phyloP scores from a whole-genome alignment of 768 basidiomycete genomes.

The Leccinum variicolor region DNA sequence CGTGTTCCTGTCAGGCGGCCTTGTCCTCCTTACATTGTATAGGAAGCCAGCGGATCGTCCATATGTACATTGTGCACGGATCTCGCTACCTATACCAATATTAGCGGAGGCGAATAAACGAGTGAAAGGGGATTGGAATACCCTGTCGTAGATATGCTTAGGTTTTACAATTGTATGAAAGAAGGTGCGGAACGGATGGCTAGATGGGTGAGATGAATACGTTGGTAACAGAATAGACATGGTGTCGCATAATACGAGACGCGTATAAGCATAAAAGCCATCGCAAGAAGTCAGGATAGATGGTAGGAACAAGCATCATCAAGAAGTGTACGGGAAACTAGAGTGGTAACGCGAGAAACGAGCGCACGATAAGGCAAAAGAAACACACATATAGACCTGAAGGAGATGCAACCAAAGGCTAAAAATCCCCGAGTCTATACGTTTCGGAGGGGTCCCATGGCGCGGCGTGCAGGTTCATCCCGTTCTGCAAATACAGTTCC shows the following conservation, averaged over 20 bases:
- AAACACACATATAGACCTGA: neutral
- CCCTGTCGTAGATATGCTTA: slow-evolving; percentile 5
- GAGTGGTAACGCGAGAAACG: slow-evolving; percentile 11
- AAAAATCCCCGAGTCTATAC: slow-evolving; percentile 1
- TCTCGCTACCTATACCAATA: neutral
- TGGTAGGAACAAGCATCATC: slow-evolving; percentile 4
- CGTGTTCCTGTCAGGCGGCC: neutral
- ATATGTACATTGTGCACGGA: neutral
- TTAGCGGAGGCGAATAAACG: neutral
- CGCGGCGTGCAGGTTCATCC: slow-evolving; percentile 29
- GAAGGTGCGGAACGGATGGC: slow-evolving; percentile 1
- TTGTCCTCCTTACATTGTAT: neutral
- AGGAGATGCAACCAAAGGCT: neutral
- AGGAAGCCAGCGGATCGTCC: too few species aligned
- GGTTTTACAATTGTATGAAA: neutral
- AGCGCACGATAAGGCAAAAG: neutral
- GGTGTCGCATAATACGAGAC: slow-evolving; percentile 8
- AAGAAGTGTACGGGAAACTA: slow-evolving; percentile 4
- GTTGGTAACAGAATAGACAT: neutral
- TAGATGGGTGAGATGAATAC: slow-evolving; percentile 5
- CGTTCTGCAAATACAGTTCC: slow-evolving; percentile 27
- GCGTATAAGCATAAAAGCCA: neutral
- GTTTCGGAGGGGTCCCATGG: slow-evolving; percentile 27
- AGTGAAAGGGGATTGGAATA: slow-evolving; percentile 10
- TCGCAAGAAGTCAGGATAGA: neutral